phyloP scores from a whole-genome alignment of 1,284 basidiomycete genomes.

The Marasmius oreades region DNA sequence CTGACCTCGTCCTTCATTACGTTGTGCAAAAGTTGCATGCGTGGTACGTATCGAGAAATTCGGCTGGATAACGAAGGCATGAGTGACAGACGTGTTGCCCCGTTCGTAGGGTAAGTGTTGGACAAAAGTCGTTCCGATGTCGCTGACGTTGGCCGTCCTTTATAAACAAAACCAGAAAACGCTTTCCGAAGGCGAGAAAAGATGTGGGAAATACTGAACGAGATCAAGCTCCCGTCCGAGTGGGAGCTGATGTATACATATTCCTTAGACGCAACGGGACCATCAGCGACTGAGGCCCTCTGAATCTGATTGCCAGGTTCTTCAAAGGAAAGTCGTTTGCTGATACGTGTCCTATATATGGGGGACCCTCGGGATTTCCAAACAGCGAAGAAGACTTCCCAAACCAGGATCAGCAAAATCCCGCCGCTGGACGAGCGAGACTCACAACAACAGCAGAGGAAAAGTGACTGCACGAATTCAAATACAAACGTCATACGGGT shows the following conservation, averaged over 20 bases:
- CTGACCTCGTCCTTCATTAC: constrained; percentile 63
- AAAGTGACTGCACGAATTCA: constrained; percentile 51
- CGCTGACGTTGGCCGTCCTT: no score
- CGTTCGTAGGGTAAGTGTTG: neutral
- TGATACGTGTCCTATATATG: constrained; percentile 53
- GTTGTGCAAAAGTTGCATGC: constrained; percentile 50
- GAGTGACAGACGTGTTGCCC: constrained; percentile 22
- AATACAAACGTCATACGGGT: constrained; percentile 47
- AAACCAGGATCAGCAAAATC: constrained; percentile 2
- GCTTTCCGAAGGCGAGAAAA: no score
- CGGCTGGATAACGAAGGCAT: constrained; percentile 40
- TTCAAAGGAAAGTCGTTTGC: constrained; percentile 46
- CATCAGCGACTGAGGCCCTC: constrained; percentile 22
- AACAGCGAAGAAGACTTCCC: constrained; percentile 52
- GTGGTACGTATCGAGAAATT: constrained; percentile 46
- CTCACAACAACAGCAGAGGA: constrained; percentile 61
- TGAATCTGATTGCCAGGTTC: constrained; percentile 27
- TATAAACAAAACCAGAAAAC: no score
- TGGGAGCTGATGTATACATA: no score
- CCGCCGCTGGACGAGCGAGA: constrained; percentile 13
- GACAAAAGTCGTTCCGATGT: neutral
- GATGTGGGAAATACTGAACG: no score
- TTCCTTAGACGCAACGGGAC: no score
- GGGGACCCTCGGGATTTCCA: constrained; percentile 51
- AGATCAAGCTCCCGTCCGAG: no score